These are phyloP conservation scores for Leptographium flavum DNA, from an alignment of 2,329 filamentous ascomycete species.

Conservation along the genomic window DNA sequence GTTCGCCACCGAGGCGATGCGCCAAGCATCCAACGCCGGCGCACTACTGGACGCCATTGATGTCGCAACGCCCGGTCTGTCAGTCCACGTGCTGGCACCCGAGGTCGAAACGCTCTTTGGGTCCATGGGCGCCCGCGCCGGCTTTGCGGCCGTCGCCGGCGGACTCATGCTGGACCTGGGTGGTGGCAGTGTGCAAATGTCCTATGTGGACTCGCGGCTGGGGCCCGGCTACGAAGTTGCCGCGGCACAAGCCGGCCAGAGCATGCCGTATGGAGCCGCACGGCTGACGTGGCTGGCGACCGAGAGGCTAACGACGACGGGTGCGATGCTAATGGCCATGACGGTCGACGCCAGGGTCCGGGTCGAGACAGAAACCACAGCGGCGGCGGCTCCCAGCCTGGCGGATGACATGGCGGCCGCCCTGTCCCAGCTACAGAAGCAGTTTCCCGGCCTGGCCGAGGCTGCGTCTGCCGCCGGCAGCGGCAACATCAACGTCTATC, in stretches of 20 bases:
- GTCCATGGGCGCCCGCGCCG: conserved; percentile 68
- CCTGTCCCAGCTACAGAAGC: conserved; percentile 35
- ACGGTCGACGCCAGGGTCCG: conserved; percentile 13
- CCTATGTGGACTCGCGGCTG: conserved; percentile 38
- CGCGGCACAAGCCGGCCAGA: conserved; percentile 40
- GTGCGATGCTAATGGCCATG: too few species aligned
- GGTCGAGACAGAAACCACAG: conserved; percentile 23
- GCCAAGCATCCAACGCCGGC: conserved; percentile 60
- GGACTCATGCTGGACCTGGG: conserved; percentile 72
- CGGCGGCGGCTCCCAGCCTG: conserved; percentile 39
- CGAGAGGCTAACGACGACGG: neutral
- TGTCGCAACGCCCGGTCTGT: conserved; percentile 44
- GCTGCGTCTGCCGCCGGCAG: neutral
- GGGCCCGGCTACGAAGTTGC: conserved; percentile 30
- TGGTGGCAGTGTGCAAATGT: conserved; percentile 55
- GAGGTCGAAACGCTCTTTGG: conserved; percentile 73
- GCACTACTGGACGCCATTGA: conserved; percentile 54
- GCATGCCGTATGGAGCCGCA: conserved; percentile 48
- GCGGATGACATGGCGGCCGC: conserved; percentile 42
- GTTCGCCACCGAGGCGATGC: conserved; percentile 80
- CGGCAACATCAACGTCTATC: conserved; percentile 54
- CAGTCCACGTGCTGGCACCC: conserved; percentile 59
- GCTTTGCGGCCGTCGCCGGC: conserved; percentile 53
- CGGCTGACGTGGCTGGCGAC: conserved; percentile 35
- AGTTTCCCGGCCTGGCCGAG: conserved; percentile 34